phyloP scores from a whole-genome alignment of 768 basidiomycete species.

The Termitomyces sp. region DNA sequence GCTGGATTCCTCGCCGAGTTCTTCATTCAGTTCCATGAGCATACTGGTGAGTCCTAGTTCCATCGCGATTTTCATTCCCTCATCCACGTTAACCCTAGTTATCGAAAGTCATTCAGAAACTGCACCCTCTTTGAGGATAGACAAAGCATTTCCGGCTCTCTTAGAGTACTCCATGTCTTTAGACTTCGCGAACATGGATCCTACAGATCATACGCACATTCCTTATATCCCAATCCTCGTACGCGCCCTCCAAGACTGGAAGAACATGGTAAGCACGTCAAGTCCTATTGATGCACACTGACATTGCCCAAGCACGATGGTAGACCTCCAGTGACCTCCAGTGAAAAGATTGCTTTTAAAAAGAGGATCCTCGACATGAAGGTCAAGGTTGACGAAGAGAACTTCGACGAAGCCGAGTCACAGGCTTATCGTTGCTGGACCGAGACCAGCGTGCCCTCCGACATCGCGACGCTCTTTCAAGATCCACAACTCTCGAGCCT shows the following conservation, averaged over 20 bases:
- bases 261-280: slow-evolving; percentile 49
- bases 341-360: slow-evolving; percentile 80
- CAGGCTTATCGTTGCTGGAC: slow-evolving; percentile 85
- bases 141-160: slow-evolving; percentile 83
- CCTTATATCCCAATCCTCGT: slow-evolving; percentile 90
- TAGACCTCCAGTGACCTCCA: slow-evolving; percentile 47
- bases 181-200: slow-evolving; percentile 77
- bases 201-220: slow-evolving; percentile 84
- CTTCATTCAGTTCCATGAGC: slow-evolving; percentile 85
- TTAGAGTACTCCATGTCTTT: slow-evolving; percentile 65
- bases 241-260: slow-evolving; percentile 80
- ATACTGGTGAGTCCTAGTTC: slow-evolving; percentile 54
- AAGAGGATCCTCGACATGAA: slow-evolving; percentile 54
- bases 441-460: slow-evolving; percentile 54
- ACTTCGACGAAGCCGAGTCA: slow-evolving; percentile 90
- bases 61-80: background rate
- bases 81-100: slow-evolving; percentile 41
- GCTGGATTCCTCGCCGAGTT: slow-evolving; percentile 91
- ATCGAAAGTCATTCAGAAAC: slow-evolving; percentile 85
- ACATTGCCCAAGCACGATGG: slow-evolving; percentile 55
- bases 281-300: background rate
- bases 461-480: slow-evolving; percentile 58
- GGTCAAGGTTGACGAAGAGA: slow-evolving; percentile 86
- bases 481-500: slow-evolving; percentile 46
- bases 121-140: slow-evolving; percentile 73